Evolutionary conservation across 208 protist genomes (phyloP).

Genomic region (Crithidia acanthocephali): DNA sequence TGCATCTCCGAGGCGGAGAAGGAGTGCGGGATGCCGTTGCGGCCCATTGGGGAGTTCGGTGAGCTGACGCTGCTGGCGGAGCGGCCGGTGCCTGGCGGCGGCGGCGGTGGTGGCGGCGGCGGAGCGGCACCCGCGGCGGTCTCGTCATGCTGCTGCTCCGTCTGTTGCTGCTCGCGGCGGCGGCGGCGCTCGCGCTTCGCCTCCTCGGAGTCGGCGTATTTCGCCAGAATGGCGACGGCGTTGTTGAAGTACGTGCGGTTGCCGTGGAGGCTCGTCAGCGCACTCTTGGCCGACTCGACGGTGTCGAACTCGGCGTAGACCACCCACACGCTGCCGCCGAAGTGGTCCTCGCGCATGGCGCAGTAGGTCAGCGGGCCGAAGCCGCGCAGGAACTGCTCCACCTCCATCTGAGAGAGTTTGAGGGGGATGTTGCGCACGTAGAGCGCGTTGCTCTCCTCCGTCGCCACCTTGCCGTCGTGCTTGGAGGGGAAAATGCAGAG

Average conservation of each 20-base stretch:
- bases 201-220: slow-evolving; percentile 84
- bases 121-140: neutral
- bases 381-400: slow-evolving; percentile 69
- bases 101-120: slow-evolving; percentile 5
- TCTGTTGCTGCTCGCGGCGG: slow-evolving; percentile 56
- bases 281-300: slow-evolving; percentile 61
- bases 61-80: slow-evolving; percentile 1
- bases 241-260: slow-evolving; percentile 70
- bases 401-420: slow-evolving; percentile 52
- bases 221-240: slow-evolving; percentile 72
- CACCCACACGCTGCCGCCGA: slow-evolving; percentile 82
- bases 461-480: slow-evolving; percentile 76
- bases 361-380: slow-evolving; percentile 86
- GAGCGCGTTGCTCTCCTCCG: slow-evolving; percentile 57
- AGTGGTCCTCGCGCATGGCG: slow-evolving; percentile 88
- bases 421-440: slow-evolving; percentile 88
- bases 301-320: slow-evolving; percentile 86
- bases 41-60: neutral
- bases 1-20: slow-evolving; percentile 22
- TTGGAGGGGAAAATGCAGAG: slow-evolving; percentile 88
- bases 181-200: slow-evolving; percentile 79
- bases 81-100: slow-evolving; percentile 4
- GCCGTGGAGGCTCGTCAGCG: slow-evolving; percentile 70
- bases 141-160: slow-evolving; percentile 12
- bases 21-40: slow-evolving; percentile 21